Conservation (phyloP, 208 protist genomes). For the Polymyxa betae region DNA sequence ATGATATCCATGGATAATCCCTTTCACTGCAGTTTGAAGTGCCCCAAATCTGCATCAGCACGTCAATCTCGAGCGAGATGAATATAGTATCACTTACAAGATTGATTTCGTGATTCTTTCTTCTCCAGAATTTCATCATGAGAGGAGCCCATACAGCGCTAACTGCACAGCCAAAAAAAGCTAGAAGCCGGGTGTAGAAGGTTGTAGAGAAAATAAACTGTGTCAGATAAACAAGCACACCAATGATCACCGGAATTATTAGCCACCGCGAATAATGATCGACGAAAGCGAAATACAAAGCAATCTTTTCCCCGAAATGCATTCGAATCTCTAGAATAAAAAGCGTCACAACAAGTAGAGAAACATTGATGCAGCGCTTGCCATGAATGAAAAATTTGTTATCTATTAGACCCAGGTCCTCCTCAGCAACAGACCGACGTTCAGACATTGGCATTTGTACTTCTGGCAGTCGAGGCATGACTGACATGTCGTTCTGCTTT, state of each 20-base stretch:
- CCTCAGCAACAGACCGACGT: background rate
- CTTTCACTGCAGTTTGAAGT: background rate
- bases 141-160: background rate
- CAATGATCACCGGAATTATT: conserved; percentile 16
- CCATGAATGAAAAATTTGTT: background rate
- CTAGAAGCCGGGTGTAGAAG: background rate
- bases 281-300: conserved; percentile 24
- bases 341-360: background rate
- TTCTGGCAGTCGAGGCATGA: background rate
- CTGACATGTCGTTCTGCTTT: too few species aligned
- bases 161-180: background rate
- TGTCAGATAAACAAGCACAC: background rate
- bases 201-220: background rate
- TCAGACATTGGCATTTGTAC: background rate
- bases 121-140: background rate
- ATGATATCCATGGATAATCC: background rate
- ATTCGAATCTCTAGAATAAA: background rate
- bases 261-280: conserved; percentile 42
- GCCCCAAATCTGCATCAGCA: background rate
- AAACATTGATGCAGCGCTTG: background rate
- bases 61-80: background rate
- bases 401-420: background rate
- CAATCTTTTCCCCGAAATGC: conserved; percentile 27
- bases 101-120: background rate
- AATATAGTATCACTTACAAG: background rate